These are phyloP conservation scores for Pestalotiopsis sp. DNA, from an alignment of 2,329 filamentous ascomycete species.

Conservation along the genomic window DNA sequence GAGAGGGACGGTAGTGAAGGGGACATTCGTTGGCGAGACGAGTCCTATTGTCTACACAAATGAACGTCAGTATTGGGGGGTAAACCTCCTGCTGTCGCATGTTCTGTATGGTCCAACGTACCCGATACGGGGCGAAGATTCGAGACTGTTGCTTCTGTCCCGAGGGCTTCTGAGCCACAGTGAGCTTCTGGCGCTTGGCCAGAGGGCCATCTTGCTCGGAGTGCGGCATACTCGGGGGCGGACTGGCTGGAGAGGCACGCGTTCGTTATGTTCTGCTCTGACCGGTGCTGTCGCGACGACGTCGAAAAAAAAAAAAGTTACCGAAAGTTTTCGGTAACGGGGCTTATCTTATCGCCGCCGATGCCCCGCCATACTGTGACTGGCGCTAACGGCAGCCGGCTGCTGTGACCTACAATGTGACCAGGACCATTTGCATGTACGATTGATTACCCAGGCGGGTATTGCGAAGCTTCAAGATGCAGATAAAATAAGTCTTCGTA, in stretches of 20 bases:
- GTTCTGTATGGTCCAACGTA: constrained; percentile 38
- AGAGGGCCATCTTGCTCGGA: constrained; percentile 61
- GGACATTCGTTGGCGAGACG: constrained; percentile 85
- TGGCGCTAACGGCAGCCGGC: not conserved
- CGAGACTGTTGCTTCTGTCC: constrained; percentile 58
- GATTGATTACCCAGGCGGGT: too few species aligned
- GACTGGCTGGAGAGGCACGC: not conserved
- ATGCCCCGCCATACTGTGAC: not conserved
- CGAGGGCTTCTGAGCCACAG: constrained; percentile 39
- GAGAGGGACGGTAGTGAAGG: constrained; percentile 84
- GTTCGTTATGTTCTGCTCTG: not conserved
- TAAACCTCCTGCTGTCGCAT: not conserved
- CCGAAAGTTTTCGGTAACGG: not conserved
- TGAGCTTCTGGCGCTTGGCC: constrained; percentile 75
- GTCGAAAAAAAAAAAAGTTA: constrained; percentile 4
- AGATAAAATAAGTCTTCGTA: too few species aligned
- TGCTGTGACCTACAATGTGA: not conserved
- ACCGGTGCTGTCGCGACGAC: not conserved
- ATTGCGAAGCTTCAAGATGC: too few species aligned
- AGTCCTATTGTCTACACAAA: constrained; percentile 77
- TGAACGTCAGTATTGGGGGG: not conserved
- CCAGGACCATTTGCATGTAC: not conserved
- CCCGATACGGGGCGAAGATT: constrained; percentile 92
- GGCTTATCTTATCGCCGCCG: constrained; percentile 10
- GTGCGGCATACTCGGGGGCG: constrained; percentile 49